Evolutionary conservation across 768 basidiomycete species (phyloP).

Genomic region (Lepiota venenata): DNA sequence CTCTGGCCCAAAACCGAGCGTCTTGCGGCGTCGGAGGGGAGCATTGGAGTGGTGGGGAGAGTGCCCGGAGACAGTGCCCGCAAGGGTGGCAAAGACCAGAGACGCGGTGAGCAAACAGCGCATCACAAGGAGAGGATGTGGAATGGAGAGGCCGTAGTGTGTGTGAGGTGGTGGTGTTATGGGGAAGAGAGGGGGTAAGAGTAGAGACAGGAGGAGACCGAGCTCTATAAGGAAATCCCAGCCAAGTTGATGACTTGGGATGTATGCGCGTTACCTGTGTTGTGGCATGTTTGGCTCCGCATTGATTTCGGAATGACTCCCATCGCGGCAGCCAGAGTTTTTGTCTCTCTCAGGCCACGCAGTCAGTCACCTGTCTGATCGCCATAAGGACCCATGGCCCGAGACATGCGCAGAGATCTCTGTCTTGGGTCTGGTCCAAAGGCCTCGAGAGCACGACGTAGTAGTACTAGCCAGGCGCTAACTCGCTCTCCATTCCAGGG

Average conservation of each 20-base stretch:
- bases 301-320: neutral
- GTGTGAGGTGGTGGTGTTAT: slow-evolving; percentile 3
- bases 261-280: slow-evolving; percentile 5
- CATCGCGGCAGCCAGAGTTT: neutral
- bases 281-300: slow-evolving; percentile 5
- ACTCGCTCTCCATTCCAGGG: too few relatives aligned
- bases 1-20: slow-evolving; percentile 84
- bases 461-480: too few relatives aligned
- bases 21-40: slow-evolving; percentile 68
- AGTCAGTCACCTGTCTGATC: neutral
- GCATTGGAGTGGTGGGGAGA: slow-evolving; percentile 23
- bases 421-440: too few relatives aligned
- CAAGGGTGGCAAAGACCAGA: slow-evolving; percentile 56
- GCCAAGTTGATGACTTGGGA: too few relatives aligned
- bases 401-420: too few relatives aligned
- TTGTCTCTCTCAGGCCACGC: neutral
- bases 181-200: neutral
- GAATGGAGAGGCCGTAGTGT: slow-evolving; percentile 2
- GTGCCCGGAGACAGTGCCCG: slow-evolving; percentile 52
- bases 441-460: too few relatives aligned
- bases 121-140: slow-evolving; percentile 33
- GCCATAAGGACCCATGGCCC: too few relatives aligned
- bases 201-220: neutral
- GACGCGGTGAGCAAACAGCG: slow-evolving; percentile 65
- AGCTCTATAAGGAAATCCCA: slow-evolving; percentile 14